phyloP scores from a whole-genome alignment of 2,329 filamentous ascomycete genomes.

The Blastomyces silverae region DNA sequence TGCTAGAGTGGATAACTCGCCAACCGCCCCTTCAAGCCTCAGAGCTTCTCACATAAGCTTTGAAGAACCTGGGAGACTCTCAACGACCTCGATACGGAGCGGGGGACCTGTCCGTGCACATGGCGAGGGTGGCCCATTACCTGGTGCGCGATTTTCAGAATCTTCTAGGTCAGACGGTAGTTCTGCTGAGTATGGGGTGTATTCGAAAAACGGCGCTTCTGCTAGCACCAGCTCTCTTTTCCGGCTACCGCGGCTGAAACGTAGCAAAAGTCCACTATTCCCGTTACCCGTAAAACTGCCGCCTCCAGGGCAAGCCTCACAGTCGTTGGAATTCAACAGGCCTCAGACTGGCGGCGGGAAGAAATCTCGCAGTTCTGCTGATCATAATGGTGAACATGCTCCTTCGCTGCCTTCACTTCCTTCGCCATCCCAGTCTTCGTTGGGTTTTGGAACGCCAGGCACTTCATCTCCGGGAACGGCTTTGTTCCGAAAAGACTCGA shows the following conservation, averaged over 20 bases:
- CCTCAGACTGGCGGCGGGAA: background rate
- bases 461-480: conserved; percentile 40
- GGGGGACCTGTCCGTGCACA: conserved; percentile 50
- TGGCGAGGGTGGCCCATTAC: conserved; percentile 59
- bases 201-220: conserved; percentile 58
- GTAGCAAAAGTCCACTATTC: conserved; percentile 71
- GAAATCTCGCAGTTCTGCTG: conserved; percentile 26
- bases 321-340: conserved; percentile 20
- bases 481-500: conserved; percentile 55
- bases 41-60: conserved; percentile 49
- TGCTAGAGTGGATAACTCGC: conserved; percentile 20
- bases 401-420: conserved; percentile 35
- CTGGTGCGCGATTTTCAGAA: conserved; percentile 64
- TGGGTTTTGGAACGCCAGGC: conserved; percentile 45
- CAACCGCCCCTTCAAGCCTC: conserved; percentile 28
- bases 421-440: conserved; percentile 48
- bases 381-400: conserved; percentile 28
- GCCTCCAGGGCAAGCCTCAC: conserved; percentile 37
- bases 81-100: conserved; percentile 41
- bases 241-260: conserved; percentile 67
- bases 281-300: conserved; percentile 73
- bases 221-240: conserved; percentile 69
- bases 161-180: conserved; percentile 87
- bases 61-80: conserved; percentile 53
- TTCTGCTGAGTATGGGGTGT: conserved; percentile 58